Evolutionary conservation across 768 basidiomycete species (phyloP).

Genomic region (Xerocomellus intermedius): DNA sequence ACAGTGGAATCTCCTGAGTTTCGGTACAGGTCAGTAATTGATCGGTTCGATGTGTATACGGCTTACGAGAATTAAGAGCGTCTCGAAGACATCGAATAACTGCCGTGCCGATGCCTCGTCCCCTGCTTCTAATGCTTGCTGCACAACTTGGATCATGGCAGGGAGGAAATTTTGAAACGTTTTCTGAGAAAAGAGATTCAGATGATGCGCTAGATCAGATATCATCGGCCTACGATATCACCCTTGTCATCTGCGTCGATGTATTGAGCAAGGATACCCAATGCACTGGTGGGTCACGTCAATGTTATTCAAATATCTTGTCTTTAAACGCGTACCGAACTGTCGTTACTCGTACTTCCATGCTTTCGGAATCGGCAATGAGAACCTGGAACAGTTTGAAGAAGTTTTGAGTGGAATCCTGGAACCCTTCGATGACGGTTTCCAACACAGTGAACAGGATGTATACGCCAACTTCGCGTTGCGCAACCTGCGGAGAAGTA

Average conservation of each 20-base stretch:
- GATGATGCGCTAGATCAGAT: background rate
- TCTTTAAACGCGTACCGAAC: conserved; percentile 52
- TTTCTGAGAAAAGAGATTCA: conserved; percentile 47
- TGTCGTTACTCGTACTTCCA: conserved; percentile 88
- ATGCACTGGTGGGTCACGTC: conserved; percentile 47
- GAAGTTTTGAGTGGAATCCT: conserved; percentile 67
- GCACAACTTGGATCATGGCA: conserved; percentile 84
- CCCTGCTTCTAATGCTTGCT: conserved; percentile 72
- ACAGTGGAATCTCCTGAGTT: conserved; percentile 84
- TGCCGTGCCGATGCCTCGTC: conserved; percentile 85
- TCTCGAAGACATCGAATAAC: conserved; percentile 94
- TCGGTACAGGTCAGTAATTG: conserved; percentile 1
- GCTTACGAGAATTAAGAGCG: conserved; percentile 84
- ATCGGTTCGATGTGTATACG: background rate
- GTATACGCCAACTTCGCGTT: conserved; percentile 90
- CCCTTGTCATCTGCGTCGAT: conserved; percentile 84
- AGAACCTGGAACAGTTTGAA: conserved; percentile 78
- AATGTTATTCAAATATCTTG: background rate
- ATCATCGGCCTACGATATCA: conserved; percentile 63
- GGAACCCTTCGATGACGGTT: conserved; percentile 86
- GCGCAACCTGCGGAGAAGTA: conserved; percentile 59
- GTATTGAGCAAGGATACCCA: conserved; percentile 92
- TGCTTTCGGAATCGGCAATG: conserved; percentile 78
- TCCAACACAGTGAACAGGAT: conserved; percentile 91
- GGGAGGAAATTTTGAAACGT: conserved; percentile 87